Evolutionary conservation across 2,329 filamentous ascomycete genomes (phyloP).

Genomic region (Claviceps cyperi): DNA sequence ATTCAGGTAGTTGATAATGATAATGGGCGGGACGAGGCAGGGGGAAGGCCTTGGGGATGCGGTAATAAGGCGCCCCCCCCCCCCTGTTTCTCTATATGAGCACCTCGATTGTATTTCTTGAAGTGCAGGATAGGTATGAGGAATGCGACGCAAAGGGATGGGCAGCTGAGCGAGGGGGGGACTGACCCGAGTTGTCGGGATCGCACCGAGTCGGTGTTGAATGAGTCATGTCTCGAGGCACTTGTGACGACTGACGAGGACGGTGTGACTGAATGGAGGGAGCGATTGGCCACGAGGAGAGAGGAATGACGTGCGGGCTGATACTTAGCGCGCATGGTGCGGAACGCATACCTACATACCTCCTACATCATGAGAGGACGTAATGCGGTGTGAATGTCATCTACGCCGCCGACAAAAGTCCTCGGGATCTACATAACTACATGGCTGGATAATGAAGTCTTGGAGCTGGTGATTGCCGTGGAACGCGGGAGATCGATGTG

Average conservation of each 20-base stretch:
- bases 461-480: no score
- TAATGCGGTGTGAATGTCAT: no score
- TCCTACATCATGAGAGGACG: no score
- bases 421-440: not conserved
- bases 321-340: no score
- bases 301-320: no score
- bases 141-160: not conserved
- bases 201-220: not conserved
- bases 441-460: no score
- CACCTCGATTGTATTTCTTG: not conserved
- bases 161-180: not conserved
- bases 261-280: not conserved
- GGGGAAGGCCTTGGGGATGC: not conserved
- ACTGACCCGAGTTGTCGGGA: no score
- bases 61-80: not conserved
- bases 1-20: constrained; percentile 9
- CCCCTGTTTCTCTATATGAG: not conserved
- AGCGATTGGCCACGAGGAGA: no score
- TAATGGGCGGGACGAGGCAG: constrained; percentile 5
- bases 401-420: not conserved
- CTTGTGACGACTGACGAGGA: constrained; percentile 1
- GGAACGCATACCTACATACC: no score
- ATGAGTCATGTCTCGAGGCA: not conserved
- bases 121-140: not conserved
- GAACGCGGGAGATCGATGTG: no score